Percentiles rank a stretch among this genome's conserved stretches.
phyloP scores from a whole-genome alignment of 768 basidiomycete species.

The Zangia roseola region DNA sequence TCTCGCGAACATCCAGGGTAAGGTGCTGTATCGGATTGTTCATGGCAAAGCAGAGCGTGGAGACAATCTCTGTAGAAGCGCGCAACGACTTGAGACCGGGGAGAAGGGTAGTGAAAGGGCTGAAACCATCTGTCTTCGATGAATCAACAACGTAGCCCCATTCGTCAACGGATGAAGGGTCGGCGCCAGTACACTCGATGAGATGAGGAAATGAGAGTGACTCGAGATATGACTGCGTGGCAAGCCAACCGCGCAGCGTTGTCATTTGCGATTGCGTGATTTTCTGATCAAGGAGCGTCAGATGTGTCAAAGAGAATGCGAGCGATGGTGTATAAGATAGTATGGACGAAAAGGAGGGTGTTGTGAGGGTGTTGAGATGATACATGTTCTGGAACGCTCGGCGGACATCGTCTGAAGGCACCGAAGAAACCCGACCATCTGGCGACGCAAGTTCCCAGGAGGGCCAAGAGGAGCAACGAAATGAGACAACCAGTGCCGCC shows the following conservation, averaged over 20 bases:
- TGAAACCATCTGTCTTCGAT: neutral
- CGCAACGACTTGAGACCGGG: constrained; percentile 27
- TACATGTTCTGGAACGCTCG: constrained; percentile 30
- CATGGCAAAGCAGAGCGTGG: constrained; percentile 18
- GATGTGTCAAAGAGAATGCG: constrained; percentile 20
- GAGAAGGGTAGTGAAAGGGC: constrained; percentile 11
- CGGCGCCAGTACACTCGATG: constrained; percentile 9
- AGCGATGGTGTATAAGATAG: constrained; percentile 19
- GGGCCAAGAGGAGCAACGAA: constrained; percentile 25
- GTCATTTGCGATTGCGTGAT: constrained; percentile 23
- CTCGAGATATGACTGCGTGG: constrained; percentile 25
- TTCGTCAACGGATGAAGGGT: constrained; percentile 5
- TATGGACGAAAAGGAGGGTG: constrained; percentile 25
- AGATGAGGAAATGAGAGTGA: constrained; percentile 29
- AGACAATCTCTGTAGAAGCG: constrained; percentile 26
- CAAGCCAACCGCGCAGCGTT: constrained; percentile 23
- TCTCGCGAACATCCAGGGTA: constrained; percentile 25
- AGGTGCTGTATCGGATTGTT: constrained; percentile 19
- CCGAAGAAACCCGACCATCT: constrained; percentile 5
- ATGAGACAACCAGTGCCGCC: constrained; percentile 23
- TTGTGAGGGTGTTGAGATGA: constrained; percentile 26
- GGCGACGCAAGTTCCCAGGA: constrained; percentile 6
- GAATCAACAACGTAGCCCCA: constrained; percentile 2
- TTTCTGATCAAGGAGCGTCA: constrained; percentile 28
- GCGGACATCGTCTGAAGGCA: constrained; percentile 19